Evolutionary conservation across 2,329 filamentous ascomycete species (phyloP), one percentile per base, ranked within the genome.

Genomic region (Phialophora expanda): DNA sequence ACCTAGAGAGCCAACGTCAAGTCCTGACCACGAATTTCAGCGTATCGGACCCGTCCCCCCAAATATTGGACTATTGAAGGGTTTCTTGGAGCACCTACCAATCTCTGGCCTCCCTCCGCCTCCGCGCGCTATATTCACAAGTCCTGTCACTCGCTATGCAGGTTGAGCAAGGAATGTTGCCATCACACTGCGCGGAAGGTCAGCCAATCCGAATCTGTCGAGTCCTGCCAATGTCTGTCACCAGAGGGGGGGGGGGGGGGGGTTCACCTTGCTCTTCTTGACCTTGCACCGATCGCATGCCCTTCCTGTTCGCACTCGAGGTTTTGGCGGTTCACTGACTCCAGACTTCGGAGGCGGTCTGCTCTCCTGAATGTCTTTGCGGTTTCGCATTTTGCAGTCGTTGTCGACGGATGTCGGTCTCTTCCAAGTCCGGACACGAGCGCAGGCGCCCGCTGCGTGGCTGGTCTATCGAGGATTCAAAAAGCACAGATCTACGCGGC

Each of bases 251-350:
- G n/a, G 17, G 34, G 50, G 38, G 4, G 5, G 30, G n/a, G 17
- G 34, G 32, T 58, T 57, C 20, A 69, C 67, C 62, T 67, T 67
- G 44, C 65, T 67, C 51, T 69, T 69, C 44, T 69, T 69, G 24
- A 69, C 58, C 56, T 69, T 69, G 53, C 67, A 69, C 12, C 67
- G 67, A 61, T 69, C 67, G 41, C 67, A 69, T 6, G 67, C 67
- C 32, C 67, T 60, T 22, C 67, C 67, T 32, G 65, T 67, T 8
- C 67, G 55, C 8, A 66, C 56, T 17, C 67, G 58, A 34, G 34
- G 26, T 54, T 58, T 64, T 5, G 53, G 28, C 11, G 54, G 46
- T 41, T 67, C 66, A 55, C 38, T 34, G 34, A 53, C 51, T 30
- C 60, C 66, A 8, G 44, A 6, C 44, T 41, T 62, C 20, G 46